Percentiles rank a stretch among this genome's conserved stretches.
Evolutionary conservation across 2,329 filamentous ascomycete species (phyloP).

Genomic region (Trichoderma guizhouense): DNA sequence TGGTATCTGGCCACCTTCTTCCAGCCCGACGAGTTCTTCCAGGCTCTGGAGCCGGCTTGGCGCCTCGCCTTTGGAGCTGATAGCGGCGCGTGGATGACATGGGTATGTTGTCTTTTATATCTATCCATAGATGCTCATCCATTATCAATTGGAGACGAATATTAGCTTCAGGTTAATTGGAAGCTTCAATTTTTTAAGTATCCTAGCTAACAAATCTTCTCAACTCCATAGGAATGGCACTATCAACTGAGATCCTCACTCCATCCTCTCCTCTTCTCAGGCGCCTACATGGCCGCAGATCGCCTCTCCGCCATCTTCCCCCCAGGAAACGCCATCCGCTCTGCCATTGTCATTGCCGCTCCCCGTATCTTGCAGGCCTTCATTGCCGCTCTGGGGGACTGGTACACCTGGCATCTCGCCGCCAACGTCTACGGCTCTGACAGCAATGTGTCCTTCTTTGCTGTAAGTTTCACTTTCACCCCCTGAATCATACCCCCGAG

Average conservation of each 20-base stretch:
- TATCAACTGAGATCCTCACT: slow-evolving; percentile 83
- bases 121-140: neutral
- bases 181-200: neutral
- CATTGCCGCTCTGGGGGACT: slow-evolving; percentile 76
- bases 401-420: slow-evolving; percentile 82
- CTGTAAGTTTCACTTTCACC: slow-evolving; percentile 51
- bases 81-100: slow-evolving; percentile 89
- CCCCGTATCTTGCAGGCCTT: slow-evolving; percentile 75
- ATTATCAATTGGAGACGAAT: neutral
- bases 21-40: slow-evolving; percentile 97
- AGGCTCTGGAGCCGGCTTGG: slow-evolving; percentile 94
- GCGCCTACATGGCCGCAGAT: slow-evolving; percentile 64
- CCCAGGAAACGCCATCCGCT: slow-evolving; percentile 53
- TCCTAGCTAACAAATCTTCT: slow-evolving; percentile 15
- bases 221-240: slow-evolving; percentile 74
- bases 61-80: slow-evolving; percentile 72
- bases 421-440: slow-evolving; percentile 66
- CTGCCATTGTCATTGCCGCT: slow-evolving; percentile 65
- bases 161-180: neutral
- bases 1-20: slow-evolving; percentile 84
- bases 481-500: neutral
- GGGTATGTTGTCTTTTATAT: slow-evolving; percentile 57
- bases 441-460: slow-evolving; percentile 62
- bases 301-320: slow-evolving; percentile 52
- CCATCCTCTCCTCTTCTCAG: slow-evolving; percentile 83